Evolutionary conservation across 1,284 basidiomycete species (phyloP), one percentile per base, ranked within the genome.

Genomic region (Pseudozyma flocculosa): DNA sequence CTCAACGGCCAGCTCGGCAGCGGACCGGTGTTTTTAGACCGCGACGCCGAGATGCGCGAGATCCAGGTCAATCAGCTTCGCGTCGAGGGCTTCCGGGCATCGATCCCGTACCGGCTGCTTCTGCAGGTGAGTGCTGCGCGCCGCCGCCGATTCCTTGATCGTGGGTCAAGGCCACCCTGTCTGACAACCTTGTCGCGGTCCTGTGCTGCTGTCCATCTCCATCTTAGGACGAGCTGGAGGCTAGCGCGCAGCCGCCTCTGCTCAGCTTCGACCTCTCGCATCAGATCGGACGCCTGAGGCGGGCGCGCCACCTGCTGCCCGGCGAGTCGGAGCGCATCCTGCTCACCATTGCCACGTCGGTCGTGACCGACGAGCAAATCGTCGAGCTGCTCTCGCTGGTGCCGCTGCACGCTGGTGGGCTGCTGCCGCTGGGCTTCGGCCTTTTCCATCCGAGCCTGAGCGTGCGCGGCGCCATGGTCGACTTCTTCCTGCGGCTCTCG

Each of bases 351-450:
- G 84, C 85, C 0, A 43, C 23, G 21, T 44, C 42, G 1, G 57
- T 73, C 0, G 45, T 53, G 13, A 56, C 85, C 0, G 91, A 94
- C 70, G 89, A 92, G 48, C 89, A 95, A 79, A 87, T 92, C 2
- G 84, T 90, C 5, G 92, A 97, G 84, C 82, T 96, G 13, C 81
- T 96, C 19, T 85, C 92, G 1, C 82, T 85, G 52, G 79, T 88
- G 30, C 87, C 92, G 7, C 85, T 87, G 2, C 88, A 92, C 68
- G 82, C 83, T 7, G 90, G 91, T 36, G 94, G 94, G 0, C 80
- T 97, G 37, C 80, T 89, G 23, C 88, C 91, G 13, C 80, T 98
- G 23, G 87, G 87, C 21, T 90, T 93, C 77, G 89, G 90, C 1
- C 81, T 97, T 3, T 92, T 96, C 79, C 93, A 97, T 79, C 88